Evolutionary conservation across 2,329 filamentous ascomycete genomes (phyloP), one percentile per base, ranked within the genome.

Genomic region (Ophiocordyceps robertsii): DNA sequence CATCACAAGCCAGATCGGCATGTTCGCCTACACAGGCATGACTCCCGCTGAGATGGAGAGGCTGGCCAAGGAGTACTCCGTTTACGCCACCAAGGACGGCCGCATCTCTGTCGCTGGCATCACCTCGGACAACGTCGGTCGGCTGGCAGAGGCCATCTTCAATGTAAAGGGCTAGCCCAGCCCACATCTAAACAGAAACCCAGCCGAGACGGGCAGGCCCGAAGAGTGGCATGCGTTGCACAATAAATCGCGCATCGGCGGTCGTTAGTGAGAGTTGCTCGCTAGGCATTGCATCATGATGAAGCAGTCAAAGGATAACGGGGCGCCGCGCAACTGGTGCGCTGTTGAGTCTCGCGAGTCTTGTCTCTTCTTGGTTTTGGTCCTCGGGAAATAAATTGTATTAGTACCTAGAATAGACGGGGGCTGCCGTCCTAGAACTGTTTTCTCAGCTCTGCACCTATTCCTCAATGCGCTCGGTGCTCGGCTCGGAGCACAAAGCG

Each of bases 1-100:
- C 75, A 98, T 98, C 68, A 96, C 92, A 53, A 89, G 75, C 68
- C 87, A 94, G 77, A 98, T 98, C 58, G 92, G 92, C 70, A 98
- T 98, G 92, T 98, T 98, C 61, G 90, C 92, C 55, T 98, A 94
- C 76, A 98, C 92, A 41, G 92, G 92, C 48, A 72, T 98, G 57
- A 90, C 74, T 55, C 71, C 89, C 43, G 82, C 90, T 68, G 84
- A 95, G 71, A 95, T 96, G 86, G 84, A 90, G 43, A 71, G 70
- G 57, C 74, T 98, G 48, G 86, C 89, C 53, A 88, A 93, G 73
- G 86, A 96, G 72, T 86, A 92, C 75, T 95, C 87, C 47, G 90
- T 98, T 56, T 98, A 98, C 63, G 90, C 89, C 51, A 96, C 92
- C 66, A 92, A 87, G 73, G 84, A 92, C 59, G 85, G 85, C 54